Conservation (phyloP, 1,284 basidiomycete species). For the Trametes polyzona region DNA sequence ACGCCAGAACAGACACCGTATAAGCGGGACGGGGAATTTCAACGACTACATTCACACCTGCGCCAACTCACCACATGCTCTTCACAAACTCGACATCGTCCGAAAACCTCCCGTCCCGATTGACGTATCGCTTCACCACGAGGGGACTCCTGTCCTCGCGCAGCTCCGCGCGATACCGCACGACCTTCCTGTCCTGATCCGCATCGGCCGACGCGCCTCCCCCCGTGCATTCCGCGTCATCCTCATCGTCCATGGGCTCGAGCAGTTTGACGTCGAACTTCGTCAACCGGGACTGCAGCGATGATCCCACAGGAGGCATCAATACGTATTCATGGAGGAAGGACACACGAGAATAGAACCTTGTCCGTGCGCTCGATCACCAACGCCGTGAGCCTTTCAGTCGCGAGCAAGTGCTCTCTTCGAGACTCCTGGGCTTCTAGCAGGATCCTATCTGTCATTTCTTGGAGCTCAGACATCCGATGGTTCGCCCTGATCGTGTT, state of each 20-base stretch:
- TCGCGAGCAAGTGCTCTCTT: too few relatives aligned
- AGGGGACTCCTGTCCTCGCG: background rate
- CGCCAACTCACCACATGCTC: background rate
- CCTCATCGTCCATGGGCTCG: background rate
- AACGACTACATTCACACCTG: background rate
- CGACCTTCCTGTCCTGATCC: background rate
- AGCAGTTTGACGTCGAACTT: background rate
- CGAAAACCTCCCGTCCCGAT: background rate
- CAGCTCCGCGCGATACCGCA: background rate
- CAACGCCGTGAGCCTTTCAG: too few relatives aligned
- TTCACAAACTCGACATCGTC: constrained; percentile 2
- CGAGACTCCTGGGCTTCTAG: background rate
- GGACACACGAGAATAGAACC: too few relatives aligned
- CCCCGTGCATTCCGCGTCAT: background rate
- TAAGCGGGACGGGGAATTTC: background rate
- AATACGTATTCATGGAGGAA: background rate
- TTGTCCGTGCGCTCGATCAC: too few relatives aligned
- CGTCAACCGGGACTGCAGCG: background rate
- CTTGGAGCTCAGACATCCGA: background rate
- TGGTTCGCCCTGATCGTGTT: background rate
- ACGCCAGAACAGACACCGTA: background rate
- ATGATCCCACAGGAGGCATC: background rate
- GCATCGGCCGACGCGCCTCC: background rate
- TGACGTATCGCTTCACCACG: constrained; percentile 3
- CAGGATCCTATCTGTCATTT: background rate